Evolutionary conservation across 805 yeast genomes (phyloP).

Genomic region (Scheffersomyces ergatensis): DNA sequence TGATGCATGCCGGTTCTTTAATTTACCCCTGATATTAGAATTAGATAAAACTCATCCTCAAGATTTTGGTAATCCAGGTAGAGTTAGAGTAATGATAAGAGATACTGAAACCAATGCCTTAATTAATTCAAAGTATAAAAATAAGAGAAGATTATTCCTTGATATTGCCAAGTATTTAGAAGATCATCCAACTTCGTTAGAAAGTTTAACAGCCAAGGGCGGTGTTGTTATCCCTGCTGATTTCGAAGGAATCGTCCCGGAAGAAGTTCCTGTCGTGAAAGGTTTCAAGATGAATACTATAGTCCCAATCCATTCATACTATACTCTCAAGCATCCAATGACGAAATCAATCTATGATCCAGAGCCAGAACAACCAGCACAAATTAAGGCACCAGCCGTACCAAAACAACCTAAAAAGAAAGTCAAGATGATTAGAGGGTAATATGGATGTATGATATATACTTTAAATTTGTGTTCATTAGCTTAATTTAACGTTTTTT

Average conservation of each 20-base stretch:
- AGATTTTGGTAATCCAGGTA: slow-evolving; percentile 97
- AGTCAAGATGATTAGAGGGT: slow-evolving; percentile 61
- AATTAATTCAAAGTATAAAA: slow-evolving; percentile 24
- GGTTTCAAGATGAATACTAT: slow-evolving; percentile 85
- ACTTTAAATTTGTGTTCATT: too few relatives aligned
- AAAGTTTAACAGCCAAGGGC: slow-evolving; percentile 46
- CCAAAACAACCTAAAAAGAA: slow-evolving; percentile 53
- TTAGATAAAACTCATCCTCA: slow-evolving; percentile 91
- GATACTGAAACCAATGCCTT: slow-evolving; percentile 42
- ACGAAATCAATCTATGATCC: slow-evolving; percentile 65
- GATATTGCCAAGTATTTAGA: slow-evolving; percentile 60
- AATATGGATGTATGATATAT: too few relatives aligned
- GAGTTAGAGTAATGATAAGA: slow-evolving; percentile 75
- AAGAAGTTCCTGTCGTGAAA: slow-evolving; percentile 70
- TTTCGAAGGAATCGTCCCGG: slow-evolving; percentile 49
- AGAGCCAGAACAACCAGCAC: slow-evolving; percentile 37
- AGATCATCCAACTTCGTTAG: slow-evolving; percentile 66
- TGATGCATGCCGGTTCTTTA: slow-evolving; percentile 60
- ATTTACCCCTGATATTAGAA: slow-evolving; percentile 53
- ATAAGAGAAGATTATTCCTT: slow-evolving; percentile 64
- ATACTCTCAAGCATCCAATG: slow-evolving; percentile 81
- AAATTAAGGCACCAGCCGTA: slow-evolving; percentile 29
- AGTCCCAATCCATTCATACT: slow-evolving; percentile 83
- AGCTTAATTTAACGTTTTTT: too few relatives aligned
- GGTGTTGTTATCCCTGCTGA: slow-evolving; percentile 68